Conservation (phyloP, 768 basidiomycete species). For the Calocybe cyanea region DNA sequence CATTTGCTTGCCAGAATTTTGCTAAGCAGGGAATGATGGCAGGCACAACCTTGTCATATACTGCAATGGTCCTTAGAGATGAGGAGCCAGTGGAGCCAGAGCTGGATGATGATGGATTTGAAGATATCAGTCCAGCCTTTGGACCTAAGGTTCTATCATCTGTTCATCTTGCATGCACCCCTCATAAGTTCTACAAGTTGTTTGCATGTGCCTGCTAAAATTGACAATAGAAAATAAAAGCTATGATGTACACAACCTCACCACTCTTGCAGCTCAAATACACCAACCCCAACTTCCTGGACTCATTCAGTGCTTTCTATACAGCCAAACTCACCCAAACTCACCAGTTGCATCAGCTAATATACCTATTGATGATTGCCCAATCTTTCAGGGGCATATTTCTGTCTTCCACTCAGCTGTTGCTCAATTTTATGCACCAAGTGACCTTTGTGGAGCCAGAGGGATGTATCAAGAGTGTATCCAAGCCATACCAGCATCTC, state of each 20-base stretch:
- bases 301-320: neutral
- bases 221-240: neutral
- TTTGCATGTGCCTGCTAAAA: neutral
- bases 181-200: neutral
- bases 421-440: conserved; percentile 11
- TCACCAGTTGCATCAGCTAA: neutral
- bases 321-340: neutral
- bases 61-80: neutral
- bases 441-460: conserved; percentile 8
- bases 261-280: neutral
- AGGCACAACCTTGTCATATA: neutral
- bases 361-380: no score
- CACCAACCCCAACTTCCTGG: neutral
- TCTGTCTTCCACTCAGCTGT: conserved; percentile 18
- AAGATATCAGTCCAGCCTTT: no score
- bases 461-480: conserved; percentile 10
- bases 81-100: neutral
- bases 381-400: conserved; percentile 17
- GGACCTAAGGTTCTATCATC: neutral
- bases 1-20: neutral
- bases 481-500: neutral
- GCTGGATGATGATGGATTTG: neutral
- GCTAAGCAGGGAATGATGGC: neutral
- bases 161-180: neutral
- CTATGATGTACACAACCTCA: no score